Evolutionary conservation across 805 yeast genomes (phyloP), one percentile per base, ranked within the genome.

Genomic region (Wickerhamomyces pijperi): DNA sequence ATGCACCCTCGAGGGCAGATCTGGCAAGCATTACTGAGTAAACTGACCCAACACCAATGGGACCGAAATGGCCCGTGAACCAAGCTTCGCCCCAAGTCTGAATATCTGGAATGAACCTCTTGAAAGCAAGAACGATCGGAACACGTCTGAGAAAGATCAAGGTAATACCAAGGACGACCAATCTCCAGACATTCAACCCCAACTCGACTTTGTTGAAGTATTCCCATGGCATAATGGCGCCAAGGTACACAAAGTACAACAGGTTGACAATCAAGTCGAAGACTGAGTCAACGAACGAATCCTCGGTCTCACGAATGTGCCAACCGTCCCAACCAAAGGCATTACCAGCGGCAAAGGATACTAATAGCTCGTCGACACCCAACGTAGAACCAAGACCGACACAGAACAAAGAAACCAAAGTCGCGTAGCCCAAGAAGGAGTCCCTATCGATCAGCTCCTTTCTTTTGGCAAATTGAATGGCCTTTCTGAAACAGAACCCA

Each of bases 41-140:
- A 7, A 87, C 68, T 2, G 95, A 95, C 42, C 96, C 95, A 18
- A 87, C 96, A 36, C 97, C 97, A 53, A 88, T 84, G 2, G 97
- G 96, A 15, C 97, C 97, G 59, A 88, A 87, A 61, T 87, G 95
- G 17, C 96, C 96, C 57, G 94, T 85, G 58, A 88, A 88, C 3
- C 87, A 56, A 0, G 96, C 96, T 58, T 87, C 97, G 57, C 95
- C 75, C 95, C 96, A 87, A 11, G 85, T 73, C 50, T 85, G 78
- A 32, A 87, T 74, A 55, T 87, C 96, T 0, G 96, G 95, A 2
- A 85, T 80, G 19, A 86, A 55, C 0, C 90, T 87, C 51, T 82
- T 82, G 37, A 83, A 61, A 0, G 75, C 69, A 36, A 87, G 51
- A 34, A 87, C 83, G 1, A 85, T 88, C 0, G 97, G 97, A 9